Percentiles rank a stretch among this genome's conserved stretches.
Evolutionary conservation across 306 rosid genomes (phyloP).

Genomic region (Rosa lucieae): DNA sequence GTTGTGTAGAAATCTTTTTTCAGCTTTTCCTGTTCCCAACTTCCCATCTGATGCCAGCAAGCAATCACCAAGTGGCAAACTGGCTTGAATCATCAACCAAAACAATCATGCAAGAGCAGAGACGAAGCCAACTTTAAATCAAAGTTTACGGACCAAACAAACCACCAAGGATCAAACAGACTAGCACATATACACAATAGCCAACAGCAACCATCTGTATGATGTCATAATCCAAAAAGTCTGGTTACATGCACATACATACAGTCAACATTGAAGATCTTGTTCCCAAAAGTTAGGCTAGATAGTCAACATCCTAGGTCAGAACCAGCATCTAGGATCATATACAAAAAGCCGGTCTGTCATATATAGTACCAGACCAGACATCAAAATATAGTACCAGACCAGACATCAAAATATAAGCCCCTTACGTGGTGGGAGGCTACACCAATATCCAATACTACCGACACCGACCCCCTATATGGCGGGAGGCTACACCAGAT

Average conservation of each 20-base stretch:
- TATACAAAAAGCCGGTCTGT: not conserved
- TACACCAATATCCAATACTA: not conserved
- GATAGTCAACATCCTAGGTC: not conserved
- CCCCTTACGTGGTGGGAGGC: not conserved
- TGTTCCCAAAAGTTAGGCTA: not conserved
- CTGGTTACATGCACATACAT: not conserved
- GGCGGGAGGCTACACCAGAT: constrained; percentile 22
- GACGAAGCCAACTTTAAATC: too few relatives aligned
- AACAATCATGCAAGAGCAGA: too few relatives aligned
- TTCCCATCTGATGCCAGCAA: too few relatives aligned
- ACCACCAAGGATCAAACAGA: not conserved
- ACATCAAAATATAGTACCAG: not conserved
- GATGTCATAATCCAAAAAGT: not conserved
- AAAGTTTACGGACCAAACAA: too few relatives aligned
- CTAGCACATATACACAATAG: not conserved
- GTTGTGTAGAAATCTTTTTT: too few relatives aligned
- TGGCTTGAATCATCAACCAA: too few relatives aligned
- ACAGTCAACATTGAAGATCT: not conserved
- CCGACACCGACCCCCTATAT: constrained; percentile 12
- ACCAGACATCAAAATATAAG: not conserved
- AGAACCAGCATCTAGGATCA: not conserved
- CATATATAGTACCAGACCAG: not conserved
- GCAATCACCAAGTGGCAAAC: too few relatives aligned
- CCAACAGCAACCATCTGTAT: not conserved
- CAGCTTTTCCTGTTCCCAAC: too few relatives aligned